Evolutionary conservation across 495 filamentous ascomycete genomes (phyloP), one percentile per base, ranked within the genome.

Genomic region (Jackrogersella multiformis): DNA sequence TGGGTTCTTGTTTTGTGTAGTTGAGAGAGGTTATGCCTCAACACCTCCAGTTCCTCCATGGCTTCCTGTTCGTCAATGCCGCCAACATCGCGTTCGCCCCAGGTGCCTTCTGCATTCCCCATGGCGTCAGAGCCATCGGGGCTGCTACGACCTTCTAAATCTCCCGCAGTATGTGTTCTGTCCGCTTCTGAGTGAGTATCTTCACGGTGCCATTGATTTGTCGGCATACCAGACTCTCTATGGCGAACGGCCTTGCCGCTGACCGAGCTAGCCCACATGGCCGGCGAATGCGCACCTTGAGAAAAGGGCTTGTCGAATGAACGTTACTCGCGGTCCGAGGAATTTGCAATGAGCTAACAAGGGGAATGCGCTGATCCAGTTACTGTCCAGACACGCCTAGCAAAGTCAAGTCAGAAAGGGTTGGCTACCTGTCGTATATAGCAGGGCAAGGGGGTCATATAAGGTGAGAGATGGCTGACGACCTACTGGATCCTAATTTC

Each of bases 71-170:
- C 82, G 70, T 83, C 86, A 63, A 92, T 84, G 9, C 86, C 85
- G 12, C 90, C 89, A 26, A 77, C 71, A 70, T 91, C 86, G 21
- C 86, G 79, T 72, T 95, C 92, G 21, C 92, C 92, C 92, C 92
- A 95, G 16, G 86, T 89, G 41, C 89, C 89, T 24, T 87, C 82
- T 36, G 18, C 55, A 5, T 35, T 41, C 12, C 58, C 32, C 24
- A 26, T 9, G 13, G 42, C 32, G 5, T 58, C 46, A 26, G 38
- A 20, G 15, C 32, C 36, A 34, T 51, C 2, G 10, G 62, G 30
- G 18, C 34, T 26, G 21, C 26, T 32, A 38, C 20, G 32, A 5
- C 15, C 21, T 26, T 21, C 51, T 3, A 9, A 18, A 1, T 38
- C 34, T 42, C 13, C 30, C 15, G 39, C 20, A 38, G 10, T 56